Evolutionary conservation across 2,329 filamentous ascomycete species (phyloP).

Genomic region (Grosmannia huntii): DNA sequence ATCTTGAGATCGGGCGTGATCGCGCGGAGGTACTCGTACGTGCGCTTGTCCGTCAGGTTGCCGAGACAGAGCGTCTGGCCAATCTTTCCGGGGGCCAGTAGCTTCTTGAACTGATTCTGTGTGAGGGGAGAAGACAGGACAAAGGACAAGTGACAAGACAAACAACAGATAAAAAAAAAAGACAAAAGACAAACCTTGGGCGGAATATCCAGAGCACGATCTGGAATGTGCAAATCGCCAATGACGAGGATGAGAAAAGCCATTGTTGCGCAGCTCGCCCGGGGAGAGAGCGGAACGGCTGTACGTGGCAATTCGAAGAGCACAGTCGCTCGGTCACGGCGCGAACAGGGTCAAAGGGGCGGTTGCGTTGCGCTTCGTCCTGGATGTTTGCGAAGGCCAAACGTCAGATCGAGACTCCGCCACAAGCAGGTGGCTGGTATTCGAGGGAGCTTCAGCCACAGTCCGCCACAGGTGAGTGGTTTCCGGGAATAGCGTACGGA

Average conservation of each 20-base stretch:
- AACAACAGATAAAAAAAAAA: too few relatives aligned
- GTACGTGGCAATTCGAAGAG: neutral
- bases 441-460: neutral
- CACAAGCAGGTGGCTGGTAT: neutral
- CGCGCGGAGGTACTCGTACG: conserved; percentile 68
- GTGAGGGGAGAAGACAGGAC: too few relatives aligned
- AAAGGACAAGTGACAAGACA: too few relatives aligned
- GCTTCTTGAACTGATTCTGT: conserved; percentile 60
- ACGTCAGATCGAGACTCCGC: neutral
- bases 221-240: conserved; percentile 87
- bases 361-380: neutral
- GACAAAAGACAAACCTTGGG: conserved; percentile 63
- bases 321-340: neutral
- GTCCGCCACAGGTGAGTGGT: neutral
- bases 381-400: neutral
- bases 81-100: conserved; percentile 72
- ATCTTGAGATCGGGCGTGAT: conserved; percentile 62
- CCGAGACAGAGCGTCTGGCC: conserved; percentile 69
- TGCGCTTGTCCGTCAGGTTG: conserved; percentile 67
- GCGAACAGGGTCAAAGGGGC: neutral
- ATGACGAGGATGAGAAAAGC: conserved; percentile 85
- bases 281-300: neutral
- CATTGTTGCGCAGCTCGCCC: conserved; percentile 31
- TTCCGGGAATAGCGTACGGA: neutral
- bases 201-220: conserved; percentile 81